Evolutionary conservation across 257 asterid genomes (phyloP).

Genomic region (Linderniella brevidens): DNA sequence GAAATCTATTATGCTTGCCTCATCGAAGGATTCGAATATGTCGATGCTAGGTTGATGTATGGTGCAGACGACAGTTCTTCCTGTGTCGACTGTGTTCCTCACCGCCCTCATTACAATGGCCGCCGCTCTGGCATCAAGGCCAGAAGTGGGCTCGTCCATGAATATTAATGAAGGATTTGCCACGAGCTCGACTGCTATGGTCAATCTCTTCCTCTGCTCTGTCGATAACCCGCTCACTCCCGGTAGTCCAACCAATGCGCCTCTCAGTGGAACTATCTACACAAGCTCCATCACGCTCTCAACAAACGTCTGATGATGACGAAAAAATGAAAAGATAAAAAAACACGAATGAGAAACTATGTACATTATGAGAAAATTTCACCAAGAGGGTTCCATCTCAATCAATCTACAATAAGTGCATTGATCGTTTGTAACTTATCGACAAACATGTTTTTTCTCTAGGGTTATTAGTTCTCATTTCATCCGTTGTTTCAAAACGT

Average conservation of each 20-base stretch:
- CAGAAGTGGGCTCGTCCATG: slow-evolving; percentile 55
- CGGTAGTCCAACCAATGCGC: slow-evolving; percentile 35
- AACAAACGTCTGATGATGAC: slow-evolving; percentile 20
- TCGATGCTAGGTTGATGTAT: slow-evolving; percentile 49
- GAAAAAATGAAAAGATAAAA: background rate
- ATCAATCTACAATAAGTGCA: too few relatives aligned
- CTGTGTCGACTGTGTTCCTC: slow-evolving; percentile 34
- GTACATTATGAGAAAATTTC: too few relatives aligned
- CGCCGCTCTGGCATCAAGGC: slow-evolving; percentile 51
- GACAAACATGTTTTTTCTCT: too few relatives aligned
- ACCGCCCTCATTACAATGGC: slow-evolving; percentile 49
- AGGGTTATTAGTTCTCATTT: too few relatives aligned
- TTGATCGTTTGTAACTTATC: too few relatives aligned
- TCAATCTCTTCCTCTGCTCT: slow-evolving; percentile 48
- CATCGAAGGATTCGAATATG: slow-evolving; percentile 50
- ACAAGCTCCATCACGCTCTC: slow-evolving; percentile 41
- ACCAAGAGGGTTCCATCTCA: too few relatives aligned
- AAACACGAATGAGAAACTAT: too few relatives aligned
- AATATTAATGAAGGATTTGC: slow-evolving; percentile 40
- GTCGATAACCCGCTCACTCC: slow-evolving; percentile 43
- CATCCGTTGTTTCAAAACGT: too few relatives aligned
- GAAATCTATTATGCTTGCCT: slow-evolving; percentile 16
- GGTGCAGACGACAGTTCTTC: slow-evolving; percentile 39
- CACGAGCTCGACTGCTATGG: slow-evolving; percentile 40
- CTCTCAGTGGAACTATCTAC: slow-evolving; percentile 26